Conservation (phyloP, 306 rosid genomes). For the Quercus glauca region DNA sequence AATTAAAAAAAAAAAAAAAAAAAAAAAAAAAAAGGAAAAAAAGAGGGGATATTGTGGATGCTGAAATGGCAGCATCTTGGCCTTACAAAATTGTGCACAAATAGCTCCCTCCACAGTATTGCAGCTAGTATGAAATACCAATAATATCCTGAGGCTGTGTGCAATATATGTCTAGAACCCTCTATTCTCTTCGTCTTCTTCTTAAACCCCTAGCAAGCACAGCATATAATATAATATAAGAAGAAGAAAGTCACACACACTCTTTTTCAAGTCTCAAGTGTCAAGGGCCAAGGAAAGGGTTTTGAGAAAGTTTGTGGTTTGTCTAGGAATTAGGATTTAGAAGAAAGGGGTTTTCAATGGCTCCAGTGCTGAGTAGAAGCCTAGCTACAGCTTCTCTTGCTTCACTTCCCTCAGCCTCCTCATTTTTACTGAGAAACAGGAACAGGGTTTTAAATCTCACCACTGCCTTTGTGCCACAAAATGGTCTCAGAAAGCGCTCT, state of each 20-base stretch:
- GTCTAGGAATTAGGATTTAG: too few species aligned
- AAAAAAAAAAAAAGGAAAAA: neutral
- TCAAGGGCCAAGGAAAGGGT: too few species aligned
- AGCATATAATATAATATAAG: too few species aligned
- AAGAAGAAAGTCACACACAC: too few species aligned
- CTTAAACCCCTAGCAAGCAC: conserved; percentile 37
- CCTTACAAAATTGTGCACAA: conserved; percentile 30
- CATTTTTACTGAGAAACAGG: conserved; percentile 33
- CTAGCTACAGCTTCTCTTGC: conserved; percentile 56
- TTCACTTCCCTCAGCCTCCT: conserved; percentile 57
- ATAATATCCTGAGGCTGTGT: too few species aligned
- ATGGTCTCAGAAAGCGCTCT: conserved; percentile 34
- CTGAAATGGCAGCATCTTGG: conserved; percentile 38
- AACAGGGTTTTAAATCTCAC: conserved; percentile 32
- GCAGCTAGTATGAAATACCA: neutral
- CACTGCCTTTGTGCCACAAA: conserved; percentile 56
- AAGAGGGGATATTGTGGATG: conserved; percentile 23
- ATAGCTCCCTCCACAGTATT: conserved; percentile 14
- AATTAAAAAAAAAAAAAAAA: neutral
- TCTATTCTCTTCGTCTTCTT: conserved; percentile 10
- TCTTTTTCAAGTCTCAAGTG: too few species aligned
- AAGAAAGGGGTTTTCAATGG: conserved; percentile 37
- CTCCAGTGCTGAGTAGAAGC: conserved; percentile 76
- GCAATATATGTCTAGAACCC: conserved; percentile 39
- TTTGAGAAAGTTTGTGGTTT: neutral